Percentiles rank a stretch among this genome's conserved stretches.
These are phyloP conservation scores for Phalaenopsis hybrid DNA, from an alignment of 116 monocot genomes.

Conservation along the genomic window DNA sequence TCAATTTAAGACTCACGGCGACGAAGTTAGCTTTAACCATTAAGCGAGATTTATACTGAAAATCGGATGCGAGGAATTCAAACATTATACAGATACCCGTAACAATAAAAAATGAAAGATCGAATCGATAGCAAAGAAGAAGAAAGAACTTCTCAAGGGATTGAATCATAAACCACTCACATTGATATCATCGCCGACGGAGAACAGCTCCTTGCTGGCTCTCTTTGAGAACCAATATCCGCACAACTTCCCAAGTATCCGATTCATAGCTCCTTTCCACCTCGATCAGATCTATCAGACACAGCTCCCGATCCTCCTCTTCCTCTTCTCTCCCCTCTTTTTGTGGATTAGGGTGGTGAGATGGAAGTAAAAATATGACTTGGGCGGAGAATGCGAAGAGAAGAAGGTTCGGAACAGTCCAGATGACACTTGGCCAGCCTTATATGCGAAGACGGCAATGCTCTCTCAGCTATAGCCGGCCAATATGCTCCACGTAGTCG, in stretches of 20 bases:
- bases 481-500: background rate
- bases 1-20: background rate
- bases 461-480: background rate
- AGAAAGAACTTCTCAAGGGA: background rate
- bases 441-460: background rate
- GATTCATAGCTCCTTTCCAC: conserved; percentile 28
- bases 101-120: background rate
- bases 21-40: no score
- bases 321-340: background rate
- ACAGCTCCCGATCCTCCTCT: background rate
- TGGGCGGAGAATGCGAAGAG: background rate
- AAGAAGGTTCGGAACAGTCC: background rate
- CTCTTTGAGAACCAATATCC: conserved; percentile 37
- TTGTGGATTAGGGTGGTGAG: background rate
- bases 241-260: conserved; percentile 39
- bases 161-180: conserved; percentile 15
- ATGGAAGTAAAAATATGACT: background rate
- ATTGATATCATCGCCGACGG: conserved; percentile 47
- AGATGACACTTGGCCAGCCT: background rate
- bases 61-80: background rate
- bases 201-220: conserved; percentile 45
- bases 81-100: background rate
- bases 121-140: background rate
- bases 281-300: background rate
- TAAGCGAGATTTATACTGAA: no score